These are phyloP conservation scores for Schwanniomyces yamadae DNA, from an alignment of 805 yeast genomes.

Conservation along the genomic window DNA sequence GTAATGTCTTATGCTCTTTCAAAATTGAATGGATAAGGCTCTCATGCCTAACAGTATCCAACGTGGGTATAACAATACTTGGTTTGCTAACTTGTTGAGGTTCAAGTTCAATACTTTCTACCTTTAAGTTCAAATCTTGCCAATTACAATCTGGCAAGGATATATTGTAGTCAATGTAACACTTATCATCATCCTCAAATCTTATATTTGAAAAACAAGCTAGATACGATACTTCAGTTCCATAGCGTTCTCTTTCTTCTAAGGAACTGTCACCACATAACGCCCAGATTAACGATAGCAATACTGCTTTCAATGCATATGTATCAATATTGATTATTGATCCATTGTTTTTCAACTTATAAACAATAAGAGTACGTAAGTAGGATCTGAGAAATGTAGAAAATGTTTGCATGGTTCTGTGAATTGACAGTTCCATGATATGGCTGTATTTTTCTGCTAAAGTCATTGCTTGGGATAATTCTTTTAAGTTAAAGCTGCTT, in stretches of 20 bases:
- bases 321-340: slow-evolving; percentile 15
- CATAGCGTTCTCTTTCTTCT: slow-evolving; percentile 39
- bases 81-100: slow-evolving; percentile 60
- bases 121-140: slow-evolving; percentile 38
- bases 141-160: slow-evolving; percentile 48
- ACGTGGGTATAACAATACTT: slow-evolving; percentile 70
- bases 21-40: slow-evolving; percentile 55
- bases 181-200: not conserved
- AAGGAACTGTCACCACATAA: slow-evolving; percentile 56
- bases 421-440: slow-evolving; percentile 48
- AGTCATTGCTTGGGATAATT: slow-evolving; percentile 18
- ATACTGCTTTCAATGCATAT: slow-evolving; percentile 32
- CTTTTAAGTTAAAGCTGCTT: slow-evolving; percentile 1
- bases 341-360: slow-evolving; percentile 7
- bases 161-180: slow-evolving; percentile 38
- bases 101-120: slow-evolving; percentile 48
- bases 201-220: slow-evolving; percentile 15
- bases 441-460: slow-evolving; percentile 38
- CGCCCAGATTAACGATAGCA: slow-evolving; percentile 57
- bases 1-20: slow-evolving; percentile 54
- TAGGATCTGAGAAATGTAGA: slow-evolving; percentile 39
- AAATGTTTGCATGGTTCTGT: slow-evolving; percentile 39
- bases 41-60: slow-evolving; percentile 74
- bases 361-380: slow-evolving; percentile 21
- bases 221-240: slow-evolving; percentile 20